These are phyloP conservation scores for Hymenoscyphus repandus DNA, from an alignment of 2,329 filamentous ascomycete species.

Conservation along the genomic window DNA sequence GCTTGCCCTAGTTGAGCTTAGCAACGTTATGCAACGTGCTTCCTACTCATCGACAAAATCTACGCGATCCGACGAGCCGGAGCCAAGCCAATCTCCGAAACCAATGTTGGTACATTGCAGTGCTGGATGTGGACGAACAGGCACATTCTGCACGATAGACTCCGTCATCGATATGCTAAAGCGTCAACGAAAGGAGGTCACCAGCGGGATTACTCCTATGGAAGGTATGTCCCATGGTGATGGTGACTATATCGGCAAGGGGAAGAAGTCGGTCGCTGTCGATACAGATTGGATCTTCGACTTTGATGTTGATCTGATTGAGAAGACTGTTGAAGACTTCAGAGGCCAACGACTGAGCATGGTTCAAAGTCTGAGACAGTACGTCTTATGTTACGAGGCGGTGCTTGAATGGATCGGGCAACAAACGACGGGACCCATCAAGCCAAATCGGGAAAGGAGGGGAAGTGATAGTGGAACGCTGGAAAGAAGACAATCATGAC, in stretches of 20 bases:
- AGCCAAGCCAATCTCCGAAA: conserved; percentile 45
- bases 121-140: conserved; percentile 90
- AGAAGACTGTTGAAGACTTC: conserved; percentile 87
- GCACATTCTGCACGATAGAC: conserved; percentile 94
- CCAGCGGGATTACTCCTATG: conserved; percentile 37
- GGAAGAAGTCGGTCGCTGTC: conserved; percentile 12
- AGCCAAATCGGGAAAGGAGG: neutral
- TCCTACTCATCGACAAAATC: conserved; percentile 23
- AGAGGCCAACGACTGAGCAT: conserved; percentile 84
- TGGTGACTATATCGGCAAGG: conserved; percentile 25
- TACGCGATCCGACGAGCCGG: conserved; percentile 53
- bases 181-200: conserved; percentile 55
- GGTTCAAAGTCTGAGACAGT: conserved; percentile 92
- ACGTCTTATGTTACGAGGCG: conserved; percentile 94
- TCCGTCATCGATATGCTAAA: conserved; percentile 96
- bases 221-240: conserved; percentile 30
- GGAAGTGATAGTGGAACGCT: conserved; percentile 1
- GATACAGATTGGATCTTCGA: conserved; percentile 63
- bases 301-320: conserved; percentile 71
- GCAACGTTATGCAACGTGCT: conserved; percentile 65
- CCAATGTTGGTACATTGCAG: conserved; percentile 93
- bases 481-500: too few species aligned
- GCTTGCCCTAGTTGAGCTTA: conserved; percentile 82
- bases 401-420: conserved; percentile 76
- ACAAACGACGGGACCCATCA: conserved; percentile 12